These are phyloP conservation scores for Nosema muscidifuracis DNA, from an alignment of 371 early-diverging fungal species.

Conservation along the genomic window DNA sequence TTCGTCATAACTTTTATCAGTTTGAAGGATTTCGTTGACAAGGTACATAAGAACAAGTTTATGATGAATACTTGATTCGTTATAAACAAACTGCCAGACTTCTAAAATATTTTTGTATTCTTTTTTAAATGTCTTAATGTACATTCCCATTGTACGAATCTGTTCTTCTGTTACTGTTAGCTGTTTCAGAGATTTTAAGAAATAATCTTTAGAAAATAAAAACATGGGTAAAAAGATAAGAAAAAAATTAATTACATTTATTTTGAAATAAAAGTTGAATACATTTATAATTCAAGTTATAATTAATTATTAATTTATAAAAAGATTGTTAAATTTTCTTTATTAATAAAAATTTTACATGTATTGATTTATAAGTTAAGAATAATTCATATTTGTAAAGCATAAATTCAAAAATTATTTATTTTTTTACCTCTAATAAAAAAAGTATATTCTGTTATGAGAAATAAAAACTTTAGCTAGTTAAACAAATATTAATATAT, in stretches of 20 bases:
- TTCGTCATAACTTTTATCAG: conserved; percentile 21
- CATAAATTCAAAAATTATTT: no score
- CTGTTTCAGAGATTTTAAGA: conserved; percentile 27
- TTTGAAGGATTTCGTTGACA: conserved; percentile 51
- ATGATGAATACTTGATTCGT: conserved; percentile 43
- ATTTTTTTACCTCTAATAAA: no score
- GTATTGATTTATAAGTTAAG: not conserved
- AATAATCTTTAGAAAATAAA: conserved; percentile 38
- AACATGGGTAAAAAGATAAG: not conserved
- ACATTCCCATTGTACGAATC: conserved; percentile 40
- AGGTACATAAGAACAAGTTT: conserved; percentile 46
- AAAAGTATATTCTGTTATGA: no score
- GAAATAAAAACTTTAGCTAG: no score
- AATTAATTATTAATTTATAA: no score
- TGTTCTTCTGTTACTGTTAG: conserved; percentile 33
- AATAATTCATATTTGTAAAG: no score
- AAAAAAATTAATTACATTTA: no score
- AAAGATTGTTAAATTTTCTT: not conserved
- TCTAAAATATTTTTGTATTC: conserved; percentile 46
- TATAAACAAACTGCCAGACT: conserved; percentile 25
- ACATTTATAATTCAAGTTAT: no score
- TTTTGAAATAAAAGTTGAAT: no score
- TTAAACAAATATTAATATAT: no score
- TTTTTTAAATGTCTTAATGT: conserved; percentile 43
- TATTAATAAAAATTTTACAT: not conserved